Evolutionary conservation across 768 basidiomycete genomes (phyloP), one percentile per base, ranked within the genome.

Genomic region (Termitomyces sp.): DNA sequence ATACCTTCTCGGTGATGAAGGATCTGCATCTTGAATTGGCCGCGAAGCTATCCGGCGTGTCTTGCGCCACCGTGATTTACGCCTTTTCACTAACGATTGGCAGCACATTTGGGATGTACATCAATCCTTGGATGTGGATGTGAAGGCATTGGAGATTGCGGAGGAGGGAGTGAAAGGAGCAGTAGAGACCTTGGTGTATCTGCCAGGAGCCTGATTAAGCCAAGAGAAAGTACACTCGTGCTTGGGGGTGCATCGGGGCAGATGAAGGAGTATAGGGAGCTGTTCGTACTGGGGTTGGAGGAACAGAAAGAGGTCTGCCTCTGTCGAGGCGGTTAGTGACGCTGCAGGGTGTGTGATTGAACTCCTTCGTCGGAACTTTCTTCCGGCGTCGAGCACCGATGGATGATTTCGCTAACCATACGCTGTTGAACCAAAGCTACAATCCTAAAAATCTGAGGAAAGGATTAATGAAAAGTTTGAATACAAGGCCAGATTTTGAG

Each of bases 1-100:
- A 13, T 68, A 68, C 42, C 60, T 69, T 13, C 60, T 68, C 22
- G 67, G 66, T 22, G 66, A 69, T 49, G 67, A 67, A 61, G 67
- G 66, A 18, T 68, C 67, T 12, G 67, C 63, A 5, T 68, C 64
- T 37, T 59, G 42, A 7, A 68, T 69, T 31, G 66, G 66, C 5
- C 57, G 67, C 29, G 64, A 65, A 39, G 68, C 65, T 16, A 58
- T 69, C 5, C 62, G 67, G n/a, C 56, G 52, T 14, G 56, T 60
- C 14, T 49, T 69, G 6, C 52, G 59, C 13, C 55, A 55, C 22
- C 55, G 61, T 9, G 67, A 69, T 43, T 18, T 32, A 67, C 67
- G 8, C 24, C 53, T 2, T 59, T 69, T 22, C 63, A 68, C 46
- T 49, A 47, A 6, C 49, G 57, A 16, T 50, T 69, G 14, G 56